phyloP scores from a whole-genome alignment of 139 green algal species.

The Chlamydomonas incerta region DNA sequence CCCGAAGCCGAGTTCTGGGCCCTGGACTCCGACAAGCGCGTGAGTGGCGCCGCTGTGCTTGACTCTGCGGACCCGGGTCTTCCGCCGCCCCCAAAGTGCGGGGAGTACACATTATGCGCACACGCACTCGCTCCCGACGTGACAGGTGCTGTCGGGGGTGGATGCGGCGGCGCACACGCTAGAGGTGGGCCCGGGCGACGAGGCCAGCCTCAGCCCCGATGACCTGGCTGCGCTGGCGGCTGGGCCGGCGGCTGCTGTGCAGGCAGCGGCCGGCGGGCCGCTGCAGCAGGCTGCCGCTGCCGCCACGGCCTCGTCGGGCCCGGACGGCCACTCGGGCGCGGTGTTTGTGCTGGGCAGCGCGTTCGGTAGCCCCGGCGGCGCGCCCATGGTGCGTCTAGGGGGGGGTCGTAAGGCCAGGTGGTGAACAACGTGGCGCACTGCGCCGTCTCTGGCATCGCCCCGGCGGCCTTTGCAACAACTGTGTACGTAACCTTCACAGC shows the following conservation, averaged over 20 bases:
- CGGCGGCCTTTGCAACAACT: neutral
- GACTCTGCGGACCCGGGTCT: too few relatives aligned
- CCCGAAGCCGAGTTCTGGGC: constrained; percentile 57
- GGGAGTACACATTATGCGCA: too few relatives aligned
- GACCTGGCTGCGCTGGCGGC: constrained; percentile 33
- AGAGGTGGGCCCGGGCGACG: constrained; percentile 44
- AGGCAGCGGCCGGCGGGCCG: too few relatives aligned
- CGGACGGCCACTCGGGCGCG: constrained; percentile 27
- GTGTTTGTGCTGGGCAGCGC: constrained; percentile 73
- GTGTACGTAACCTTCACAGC: too few relatives aligned
- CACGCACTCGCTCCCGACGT: too few relatives aligned
- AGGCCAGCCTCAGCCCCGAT: constrained; percentile 19
- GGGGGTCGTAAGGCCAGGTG: too few relatives aligned
- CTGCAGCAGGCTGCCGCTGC: neutral
- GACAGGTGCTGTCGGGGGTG: constrained; percentile 7
- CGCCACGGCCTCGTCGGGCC: neutral
- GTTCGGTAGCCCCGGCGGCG: constrained; percentile 68
- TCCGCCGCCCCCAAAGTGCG: too few relatives aligned
- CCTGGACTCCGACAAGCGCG: constrained; percentile 54
- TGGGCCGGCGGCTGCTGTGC: neutral
- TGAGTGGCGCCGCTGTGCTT: constrained; percentile 16
- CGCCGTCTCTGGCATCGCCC: too few relatives aligned
- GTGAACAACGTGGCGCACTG: too few relatives aligned
- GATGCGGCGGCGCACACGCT: neutral
- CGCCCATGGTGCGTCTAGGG: constrained; percentile 65